A percentile compares a stretch with the other conserved stretches of the same genome.
These are phyloP conservation scores for Hypomyces perniciosus DNA, from an alignment of 2,329 filamentous ascomycete genomes.

Conservation along the genomic window DNA sequence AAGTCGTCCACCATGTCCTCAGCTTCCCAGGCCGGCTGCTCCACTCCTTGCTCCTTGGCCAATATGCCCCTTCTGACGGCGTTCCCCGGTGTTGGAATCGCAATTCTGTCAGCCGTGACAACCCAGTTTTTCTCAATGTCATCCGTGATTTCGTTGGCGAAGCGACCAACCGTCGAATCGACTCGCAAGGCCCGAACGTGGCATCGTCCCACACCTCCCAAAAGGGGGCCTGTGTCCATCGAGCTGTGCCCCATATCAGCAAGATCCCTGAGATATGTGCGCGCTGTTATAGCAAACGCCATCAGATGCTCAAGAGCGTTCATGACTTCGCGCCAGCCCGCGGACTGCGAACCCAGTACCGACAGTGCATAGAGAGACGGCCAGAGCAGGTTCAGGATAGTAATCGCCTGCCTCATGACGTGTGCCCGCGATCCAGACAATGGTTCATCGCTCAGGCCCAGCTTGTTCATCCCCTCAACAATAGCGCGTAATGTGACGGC, in stretches of 20 bases:
- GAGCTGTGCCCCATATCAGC: constrained; percentile 14
- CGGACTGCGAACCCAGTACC: constrained; percentile 8
- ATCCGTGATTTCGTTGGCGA: constrained; percentile 36
- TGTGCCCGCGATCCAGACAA: constrained; percentile 23
- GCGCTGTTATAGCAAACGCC: constrained; percentile 15
- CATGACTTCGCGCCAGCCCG: constrained; percentile 17
- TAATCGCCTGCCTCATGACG: constrained; percentile 23
- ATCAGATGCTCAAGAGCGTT: constrained; percentile 15
- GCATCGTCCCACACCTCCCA: constrained; percentile 16
- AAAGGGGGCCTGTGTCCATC: constrained; percentile 18
- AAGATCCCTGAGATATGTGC: constrained; percentile 17
- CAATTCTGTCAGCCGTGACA: constrained; percentile 26
- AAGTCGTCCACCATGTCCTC: constrained; percentile 27
- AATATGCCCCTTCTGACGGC: constrained; percentile 18
- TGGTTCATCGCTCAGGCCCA: constrained; percentile 12
- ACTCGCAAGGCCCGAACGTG: neutral
- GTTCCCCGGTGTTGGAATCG: constrained; percentile 33
- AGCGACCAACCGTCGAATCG: constrained; percentile 31
- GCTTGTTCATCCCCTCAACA: constrained; percentile 23
- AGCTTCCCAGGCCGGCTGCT: constrained; percentile 26
- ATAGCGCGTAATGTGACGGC: constrained; percentile 27
- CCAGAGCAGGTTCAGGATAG: constrained; percentile 27
- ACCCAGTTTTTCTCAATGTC: constrained; percentile 44
- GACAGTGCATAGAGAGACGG: constrained; percentile 21
- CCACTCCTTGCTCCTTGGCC: constrained; percentile 29